phyloP scores from a whole-genome alignment of 164 flowering plant species.

The Brasenia schreberi region DNA sequence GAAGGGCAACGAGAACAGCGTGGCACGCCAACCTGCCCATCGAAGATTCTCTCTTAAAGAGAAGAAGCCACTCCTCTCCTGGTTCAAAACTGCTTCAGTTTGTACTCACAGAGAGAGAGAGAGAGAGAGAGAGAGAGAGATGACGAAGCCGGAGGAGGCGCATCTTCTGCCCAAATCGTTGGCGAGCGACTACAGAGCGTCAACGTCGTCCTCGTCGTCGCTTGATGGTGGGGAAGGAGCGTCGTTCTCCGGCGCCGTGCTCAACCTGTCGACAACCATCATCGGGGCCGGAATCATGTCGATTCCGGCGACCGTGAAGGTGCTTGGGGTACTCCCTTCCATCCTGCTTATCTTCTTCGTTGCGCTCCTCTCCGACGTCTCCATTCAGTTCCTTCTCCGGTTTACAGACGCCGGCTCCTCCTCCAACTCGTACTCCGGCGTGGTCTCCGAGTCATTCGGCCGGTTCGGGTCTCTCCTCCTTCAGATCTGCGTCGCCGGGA shows the following conservation, averaged over 20 bases:
- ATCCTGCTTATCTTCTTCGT: conserved; percentile 36
- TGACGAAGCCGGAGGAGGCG: not conserved
- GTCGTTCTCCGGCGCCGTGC: conserved; percentile 64
- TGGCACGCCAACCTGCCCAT: too few species aligned
- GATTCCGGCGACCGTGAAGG: conserved; percentile 82
- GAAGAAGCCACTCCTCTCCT: not conserved
- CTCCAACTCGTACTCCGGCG: conserved; percentile 46
- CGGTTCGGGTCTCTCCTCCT: conserved; percentile 42
- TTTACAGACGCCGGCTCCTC: conserved; percentile 47
- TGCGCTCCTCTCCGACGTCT: conserved; percentile 48
- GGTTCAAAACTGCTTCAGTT: not conserved
- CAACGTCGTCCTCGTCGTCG: not conserved
- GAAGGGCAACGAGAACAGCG: too few species aligned
- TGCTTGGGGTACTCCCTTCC: conserved; percentile 70
- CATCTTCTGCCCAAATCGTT: not conserved
- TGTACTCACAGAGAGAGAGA: not conserved
- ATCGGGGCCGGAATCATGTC: conserved; percentile 99
- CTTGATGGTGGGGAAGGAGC: conserved; percentile 1
- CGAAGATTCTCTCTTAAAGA: too few species aligned
- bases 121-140: not conserved
- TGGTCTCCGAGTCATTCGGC: conserved; percentile 82
- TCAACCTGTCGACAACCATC: conserved; percentile 84
- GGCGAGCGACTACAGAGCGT: not conserved
- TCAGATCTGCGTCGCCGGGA: conserved; percentile 55
- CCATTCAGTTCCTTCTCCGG: conserved; percentile 62